Evolutionary conservation across 176 grass and related monocot genomes (phyloP), one percentile per base, ranked within the genome.

Genomic region (Eremochloa ophiuroides): DNA sequence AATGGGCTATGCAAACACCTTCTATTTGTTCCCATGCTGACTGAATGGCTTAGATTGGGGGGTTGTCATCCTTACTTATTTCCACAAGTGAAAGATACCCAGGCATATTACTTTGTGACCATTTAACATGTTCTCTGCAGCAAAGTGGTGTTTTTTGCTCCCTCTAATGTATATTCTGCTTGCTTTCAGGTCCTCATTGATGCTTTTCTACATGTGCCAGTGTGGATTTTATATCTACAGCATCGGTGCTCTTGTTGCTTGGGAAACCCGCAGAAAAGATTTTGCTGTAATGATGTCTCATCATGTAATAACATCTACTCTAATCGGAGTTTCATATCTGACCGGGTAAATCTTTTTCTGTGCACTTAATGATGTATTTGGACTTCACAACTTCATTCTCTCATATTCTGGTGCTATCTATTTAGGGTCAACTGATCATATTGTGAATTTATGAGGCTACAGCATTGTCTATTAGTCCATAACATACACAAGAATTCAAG

Each of bases 251-350:
- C 97, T 99, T 40, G 77, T 95, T 82, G 97, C 91, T 51, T 99
- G 97, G 97, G 97, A 99, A 89, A 99, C 93, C 37, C 97, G 97
- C 80, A 93, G 97, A 82, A 99, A 99, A 88, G 97, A 99, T 84
- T 99, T 99, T 72, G 44, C 91, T 80, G 91, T 99, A 46, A 99
- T 93, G 97, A 99, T 99, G 97, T 95, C 93, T 87, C 97, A 99
- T 90, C 97, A 99, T 90, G 75, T 99, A 60, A 70, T 99, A 83
- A 99, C 97, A 74, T 93, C 97, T 74, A 66, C 85, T 87, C 80
- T 99, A 81, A 99, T 99, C 3, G 93, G 93, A 80, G 86, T 91
- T 76, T 90, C 97, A 66, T 96, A 91, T 82, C 39, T 99, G 50
- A 96, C 89, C 5, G 88, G 96, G 96, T 98, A 92, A 91, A 22